These are phyloP conservation scores for Toxicodendron radicans DNA, from an alignment of 345 rosid genomes.

Conservation along the genomic window DNA sequence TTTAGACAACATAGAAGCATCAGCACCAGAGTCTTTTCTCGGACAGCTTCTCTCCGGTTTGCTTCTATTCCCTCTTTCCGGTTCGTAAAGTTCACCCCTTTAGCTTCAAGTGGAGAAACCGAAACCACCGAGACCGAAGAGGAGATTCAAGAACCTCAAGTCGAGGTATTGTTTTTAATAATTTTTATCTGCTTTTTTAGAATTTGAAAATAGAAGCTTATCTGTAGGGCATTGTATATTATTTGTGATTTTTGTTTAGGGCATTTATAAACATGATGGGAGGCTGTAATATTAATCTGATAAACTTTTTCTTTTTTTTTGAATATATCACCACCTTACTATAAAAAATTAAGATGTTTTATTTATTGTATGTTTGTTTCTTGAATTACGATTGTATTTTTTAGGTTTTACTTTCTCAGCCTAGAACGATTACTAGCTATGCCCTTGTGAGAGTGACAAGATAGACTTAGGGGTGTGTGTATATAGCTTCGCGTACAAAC, in stretches of 20 bases:
- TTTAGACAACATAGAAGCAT: conserved; percentile 35
- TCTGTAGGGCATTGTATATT: not conserved
- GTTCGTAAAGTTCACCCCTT: conserved; percentile 44
- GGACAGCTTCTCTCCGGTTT: conserved; percentile 35
- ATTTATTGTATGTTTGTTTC: too few species aligned
- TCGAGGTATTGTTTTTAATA: conserved; percentile 47
- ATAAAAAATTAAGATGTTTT: too few species aligned
- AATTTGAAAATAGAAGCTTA: not conserved
- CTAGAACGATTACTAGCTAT: too few species aligned
- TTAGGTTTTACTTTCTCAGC: too few species aligned
- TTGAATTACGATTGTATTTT: too few species aligned
- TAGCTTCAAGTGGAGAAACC: conserved; percentile 62
- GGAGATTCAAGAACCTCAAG: conserved; percentile 50
- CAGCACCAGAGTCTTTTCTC: conserved; percentile 15
- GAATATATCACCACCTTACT: too few species aligned
- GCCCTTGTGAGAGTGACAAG: too few species aligned
- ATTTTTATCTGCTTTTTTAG: too few species aligned
- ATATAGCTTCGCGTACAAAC: not conserved
- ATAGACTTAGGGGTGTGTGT: not conserved
- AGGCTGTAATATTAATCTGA: too few species aligned
- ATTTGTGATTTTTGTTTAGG: too few species aligned
- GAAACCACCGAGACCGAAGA: conserved; percentile 54
- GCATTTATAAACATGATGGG: too few species aligned
- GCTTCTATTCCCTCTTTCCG: conserved; percentile 35
- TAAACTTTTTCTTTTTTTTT: too few species aligned